These are phyloP conservation scores for Ascochyta clinopodiicola DNA, from an alignment of 2,329 filamentous ascomycete genomes.

Conservation along the genomic window DNA sequence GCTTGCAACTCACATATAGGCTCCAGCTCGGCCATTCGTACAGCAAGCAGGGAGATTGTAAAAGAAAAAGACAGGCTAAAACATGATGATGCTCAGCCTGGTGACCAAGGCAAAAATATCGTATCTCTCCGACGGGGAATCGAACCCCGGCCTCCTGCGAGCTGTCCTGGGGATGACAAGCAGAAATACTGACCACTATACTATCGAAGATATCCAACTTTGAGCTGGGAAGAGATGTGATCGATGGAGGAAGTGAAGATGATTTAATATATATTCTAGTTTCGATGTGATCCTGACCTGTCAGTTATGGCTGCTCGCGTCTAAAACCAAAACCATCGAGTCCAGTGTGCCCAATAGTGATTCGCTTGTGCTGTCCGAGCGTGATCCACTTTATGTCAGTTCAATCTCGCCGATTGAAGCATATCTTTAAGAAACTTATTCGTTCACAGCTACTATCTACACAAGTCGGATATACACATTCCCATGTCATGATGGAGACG, in stretches of 20 bases:
- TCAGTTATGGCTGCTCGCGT: no score
- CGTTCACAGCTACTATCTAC: neutral
- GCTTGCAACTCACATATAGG: no score
- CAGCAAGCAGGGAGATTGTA: no score
- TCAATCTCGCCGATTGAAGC: neutral
- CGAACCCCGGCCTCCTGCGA: conserved; percentile 19
- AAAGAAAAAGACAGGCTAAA: no score
- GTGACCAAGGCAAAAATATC: neutral
- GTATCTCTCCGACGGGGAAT: conserved; percentile 19
- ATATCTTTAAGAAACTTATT: neutral
- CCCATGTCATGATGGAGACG: neutral
- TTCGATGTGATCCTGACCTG: no score
- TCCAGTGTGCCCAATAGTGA: no score
- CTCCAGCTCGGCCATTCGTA: no score
- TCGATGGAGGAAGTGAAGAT: neutral
- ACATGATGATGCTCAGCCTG: no score
- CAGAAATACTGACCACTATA: conserved; percentile 9
- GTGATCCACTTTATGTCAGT: neutral
- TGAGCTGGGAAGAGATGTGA: conserved; percentile 4
- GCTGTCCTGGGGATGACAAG: conserved; percentile 3
- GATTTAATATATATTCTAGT: neutral
- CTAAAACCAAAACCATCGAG: no score
- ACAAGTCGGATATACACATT: no score
- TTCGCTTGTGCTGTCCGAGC: neutral
- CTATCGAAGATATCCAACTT: conserved; percentile 7